A percentile compares a stretch with the other conserved stretches of the same genome.
Conservation (phyloP, 306 rosid genomes). For the Biancaea sappan region DNA sequence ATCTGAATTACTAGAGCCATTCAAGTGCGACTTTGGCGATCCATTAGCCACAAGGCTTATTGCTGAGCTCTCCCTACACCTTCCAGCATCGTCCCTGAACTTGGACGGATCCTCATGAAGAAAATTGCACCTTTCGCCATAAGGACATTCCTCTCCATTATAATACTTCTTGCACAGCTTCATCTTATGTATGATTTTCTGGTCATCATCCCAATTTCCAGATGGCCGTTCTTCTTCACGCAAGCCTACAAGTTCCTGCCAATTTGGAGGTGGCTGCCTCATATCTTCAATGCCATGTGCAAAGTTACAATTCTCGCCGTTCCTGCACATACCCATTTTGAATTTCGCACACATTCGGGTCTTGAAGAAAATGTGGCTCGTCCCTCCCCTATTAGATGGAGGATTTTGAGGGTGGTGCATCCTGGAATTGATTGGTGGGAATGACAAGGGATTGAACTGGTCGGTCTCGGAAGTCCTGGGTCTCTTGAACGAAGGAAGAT, state of each 20-base stretch:
- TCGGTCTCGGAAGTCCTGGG: constrained; percentile 57
- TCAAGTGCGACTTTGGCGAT: constrained; percentile 45
- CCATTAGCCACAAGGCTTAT: constrained; percentile 77
- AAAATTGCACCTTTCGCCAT: constrained; percentile 88
- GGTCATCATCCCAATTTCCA: constrained; percentile 83
- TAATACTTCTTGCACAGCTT: constrained; percentile 91
- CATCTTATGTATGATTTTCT: constrained; percentile 85
- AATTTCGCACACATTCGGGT: constrained; percentile 86
- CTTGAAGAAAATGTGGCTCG: constrained; percentile 75
- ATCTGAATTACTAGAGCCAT: constrained; percentile 47
- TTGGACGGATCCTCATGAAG: constrained; percentile 88
- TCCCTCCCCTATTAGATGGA: constrained; percentile 61
- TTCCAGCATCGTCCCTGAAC: constrained; percentile 71
- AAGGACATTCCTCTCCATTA: constrained; percentile 92
- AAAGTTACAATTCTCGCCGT: constrained; percentile 85
- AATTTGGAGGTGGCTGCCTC: constrained; percentile 92
- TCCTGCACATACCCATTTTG: constrained; percentile 69
- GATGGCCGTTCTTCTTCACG: constrained; percentile 52
- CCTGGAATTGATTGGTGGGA: constrained; percentile 38
- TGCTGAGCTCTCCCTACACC: constrained; percentile 71
- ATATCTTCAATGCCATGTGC: constrained; percentile 91
- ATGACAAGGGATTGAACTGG: constrained; percentile 26
- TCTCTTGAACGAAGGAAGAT: constrained; percentile 55
- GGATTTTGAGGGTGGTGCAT: constrained; percentile 44
- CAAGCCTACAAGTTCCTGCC: constrained; percentile 79